Percentiles rank a stretch among this genome's conserved stretches.
Conservation (phyloP, 1,284 basidiomycete genomes). For the Sporisorium sorghi region DNA sequence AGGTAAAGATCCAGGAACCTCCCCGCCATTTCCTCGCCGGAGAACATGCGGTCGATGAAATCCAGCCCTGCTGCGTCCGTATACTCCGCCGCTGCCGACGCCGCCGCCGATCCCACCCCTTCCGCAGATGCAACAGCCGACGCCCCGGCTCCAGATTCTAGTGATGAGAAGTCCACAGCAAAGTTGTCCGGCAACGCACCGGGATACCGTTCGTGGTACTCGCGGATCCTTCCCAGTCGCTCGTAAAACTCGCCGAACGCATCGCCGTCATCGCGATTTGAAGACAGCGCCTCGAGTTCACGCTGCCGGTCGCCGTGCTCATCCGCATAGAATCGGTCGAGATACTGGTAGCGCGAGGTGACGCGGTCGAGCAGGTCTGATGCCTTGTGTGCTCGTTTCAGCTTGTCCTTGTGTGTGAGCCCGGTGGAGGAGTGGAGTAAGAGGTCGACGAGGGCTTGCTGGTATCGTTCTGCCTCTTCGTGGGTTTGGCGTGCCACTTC, state of each 20-base stretch:
- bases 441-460: conserved; percentile 73
- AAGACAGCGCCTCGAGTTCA: conserved; percentile 71
- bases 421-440: conserved; percentile 65
- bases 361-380: conserved; percentile 86
- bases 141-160: conserved; percentile 46
- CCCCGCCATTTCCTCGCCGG: conserved; percentile 92
- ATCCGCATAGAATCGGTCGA: conserved; percentile 70
- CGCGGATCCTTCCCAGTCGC: conserved; percentile 91
- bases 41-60: conserved; percentile 65
- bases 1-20: conserved; percentile 93
- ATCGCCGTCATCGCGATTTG: conserved; percentile 34
- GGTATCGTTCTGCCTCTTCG: conserved; percentile 93
- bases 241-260: conserved; percentile 78
- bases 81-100: conserved; percentile 21
- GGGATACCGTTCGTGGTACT: conserved; percentile 95
- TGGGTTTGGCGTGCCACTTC: conserved; percentile 93
- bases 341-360: conserved; percentile 74
- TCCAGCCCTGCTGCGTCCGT: conserved; percentile 34
- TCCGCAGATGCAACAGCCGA: conserved; percentile 8
- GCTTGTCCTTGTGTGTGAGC: conserved; percentile 71
- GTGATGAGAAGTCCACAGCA: conserved; percentile 61
- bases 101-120: conserved; percentile 9
- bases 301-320: conserved; percentile 68
- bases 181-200: conserved; percentile 73
- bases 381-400: conserved; percentile 87